Evolutionary conservation across 2,329 filamentous ascomycete genomes (phyloP), one percentile per base, ranked within the genome.

Genomic region (Scortechinia acanthostroma): DNA sequence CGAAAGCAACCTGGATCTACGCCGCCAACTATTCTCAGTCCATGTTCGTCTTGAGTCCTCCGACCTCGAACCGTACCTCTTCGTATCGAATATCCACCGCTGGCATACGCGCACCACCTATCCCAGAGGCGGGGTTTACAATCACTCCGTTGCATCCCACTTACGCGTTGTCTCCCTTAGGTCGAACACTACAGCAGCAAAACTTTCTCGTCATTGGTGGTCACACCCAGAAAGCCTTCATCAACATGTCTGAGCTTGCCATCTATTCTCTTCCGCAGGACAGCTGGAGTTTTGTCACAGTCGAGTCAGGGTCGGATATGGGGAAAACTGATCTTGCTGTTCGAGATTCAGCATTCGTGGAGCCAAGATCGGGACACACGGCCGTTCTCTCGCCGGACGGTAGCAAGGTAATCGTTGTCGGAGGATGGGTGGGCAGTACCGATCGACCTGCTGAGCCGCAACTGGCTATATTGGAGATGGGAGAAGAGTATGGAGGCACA

Each of bases 401-500:
- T 19, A 19, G 17, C 10, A 40, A 40, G 17, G 35, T 40, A 6
- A 13, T 13, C 20, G 35, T 40, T 17, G 17, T 40, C 17, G 35
- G 35, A 40, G 35, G 35, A 6, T 40, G 35, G 35, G 35, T 40
- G 17, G 35, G 35, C 14, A 19, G 20, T 19, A 40, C 35, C 6
- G 6, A 6, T 40, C 13, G 14, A 6, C 35, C 35, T 40, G 35
- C 35, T 6, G 10, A 19, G 6, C 35, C 35, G 14, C 35, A 40
- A 40, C 20, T 40, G 6, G 35, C 35, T 6, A 19, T 40, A 10
- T 17, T 40, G 10, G 35, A 40, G 20, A 10, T 40, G 6, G 35
- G 35, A 6, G 6, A 10, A 17, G 17, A 10, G 6, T 40, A 40
- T 40, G 35, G 35, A 6, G 67, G 67, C 16, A 53, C 56, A 22